phyloP scores from a whole-genome alignment of 1,284 basidiomycete species.

The Cryptococcus sp. region DNA sequence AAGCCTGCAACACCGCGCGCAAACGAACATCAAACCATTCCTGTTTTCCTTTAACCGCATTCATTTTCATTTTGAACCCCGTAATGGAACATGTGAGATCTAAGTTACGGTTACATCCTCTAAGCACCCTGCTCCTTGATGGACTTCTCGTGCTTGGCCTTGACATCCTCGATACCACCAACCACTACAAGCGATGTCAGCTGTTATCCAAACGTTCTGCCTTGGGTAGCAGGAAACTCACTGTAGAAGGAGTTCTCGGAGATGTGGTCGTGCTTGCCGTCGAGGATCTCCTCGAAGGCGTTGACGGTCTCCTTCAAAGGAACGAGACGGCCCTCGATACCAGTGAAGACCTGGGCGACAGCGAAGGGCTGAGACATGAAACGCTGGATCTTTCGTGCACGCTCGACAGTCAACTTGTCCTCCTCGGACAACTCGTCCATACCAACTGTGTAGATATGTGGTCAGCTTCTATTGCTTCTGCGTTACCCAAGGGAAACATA shows the following conservation, averaged over 20 bases:
- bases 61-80: background rate
- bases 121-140: conserved; percentile 77
- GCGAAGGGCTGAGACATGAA: conserved; percentile 99
- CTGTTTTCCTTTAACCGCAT: background rate
- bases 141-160: conserved; percentile 92
- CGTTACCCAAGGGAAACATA: conserved; percentile 7
- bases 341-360: conserved; percentile 99
- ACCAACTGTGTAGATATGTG: conserved; percentile 62
- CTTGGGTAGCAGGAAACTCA: conserved; percentile 7
- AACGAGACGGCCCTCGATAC: conserved; percentile 95
- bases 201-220: background rate
- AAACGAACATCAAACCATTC: too few species aligned
- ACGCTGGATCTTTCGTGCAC: conserved; percentile 67
- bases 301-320: conserved; percentile 87
- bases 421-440: conserved; percentile 99
- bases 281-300: conserved; percentile 95
- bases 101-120: background rate
- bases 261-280: conserved; percentile 80
- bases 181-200: conserved; percentile 35
- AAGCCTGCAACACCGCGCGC: too few species aligned
- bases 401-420: conserved; percentile 93
- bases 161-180: conserved; percentile 80
- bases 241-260: conserved; percentile 94
- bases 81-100: background rate
- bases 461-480: background rate